Base-by-base conservation (phyloP, 768 basidiomycete genomes). In the Amanita molliuscula region DNA sequence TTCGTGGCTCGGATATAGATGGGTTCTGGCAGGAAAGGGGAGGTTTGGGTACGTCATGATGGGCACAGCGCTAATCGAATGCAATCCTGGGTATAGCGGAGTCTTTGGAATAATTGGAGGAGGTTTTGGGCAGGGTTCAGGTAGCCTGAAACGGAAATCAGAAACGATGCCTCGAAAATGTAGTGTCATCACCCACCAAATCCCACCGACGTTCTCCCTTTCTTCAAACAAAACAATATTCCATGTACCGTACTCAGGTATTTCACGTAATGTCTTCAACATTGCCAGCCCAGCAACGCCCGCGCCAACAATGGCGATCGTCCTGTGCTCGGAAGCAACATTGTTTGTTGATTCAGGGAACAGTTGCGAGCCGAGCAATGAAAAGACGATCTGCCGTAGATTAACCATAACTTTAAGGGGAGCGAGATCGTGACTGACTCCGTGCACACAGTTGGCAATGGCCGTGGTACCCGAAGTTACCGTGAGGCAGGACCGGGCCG, bases 11-110 rank as follows among this genome's bases (percentile, higher is more conserved):
- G 80, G 71, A 57, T 69, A 80, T 4, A 82, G 64, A 1, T 75
- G 69, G 3, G 76, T 79, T 4, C 66, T 63, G 0, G 72, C 72
- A 0, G 69, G 72, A 48, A 74, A 81, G 0, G 78, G 72, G 59
- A 77, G 74, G 9, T 65, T 59, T n/a, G 77, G 78, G 55, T 73
- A 78, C 0, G 79, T 74, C 77, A 81, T 80, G 8, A 68, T 69
- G 1, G 79, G 79, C 3, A 74, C 66, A 11, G 78, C 75, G 0
- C 74, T 78, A 58, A 81, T 81, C 13, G 75, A 77, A 50, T 61
- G 71, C n/a, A 82, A 67, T 11, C 61, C 65, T 4, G 78, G 77
- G 53, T 82, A 82, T 4, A 79, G 53, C 0, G 78, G 76, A 0
- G 77, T 77, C 57, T 76, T 71, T 3, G 79, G 79, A 4, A 82